Percentiles rank a stretch among this genome's conserved stretches.
phyloP scores from a whole-genome alignment of 1,284 basidiomycete species.

The Earliella scabrosa region DNA sequence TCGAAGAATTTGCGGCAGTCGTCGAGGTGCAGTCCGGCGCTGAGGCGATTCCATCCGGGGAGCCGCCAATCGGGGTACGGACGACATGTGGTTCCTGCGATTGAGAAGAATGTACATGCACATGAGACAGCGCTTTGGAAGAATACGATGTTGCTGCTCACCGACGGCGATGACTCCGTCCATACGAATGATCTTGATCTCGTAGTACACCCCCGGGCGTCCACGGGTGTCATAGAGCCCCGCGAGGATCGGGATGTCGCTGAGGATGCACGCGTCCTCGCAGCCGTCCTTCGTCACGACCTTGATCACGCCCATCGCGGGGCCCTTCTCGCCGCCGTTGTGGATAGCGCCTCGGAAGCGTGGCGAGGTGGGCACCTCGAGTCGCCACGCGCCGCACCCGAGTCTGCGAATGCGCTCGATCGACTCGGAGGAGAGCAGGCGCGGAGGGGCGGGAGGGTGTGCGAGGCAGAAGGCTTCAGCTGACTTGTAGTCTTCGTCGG shows the following conservation, averaged over 20 bases:
- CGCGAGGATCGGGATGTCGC: slow-evolving; percentile 62
- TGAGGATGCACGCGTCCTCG: slow-evolving; percentile 57
- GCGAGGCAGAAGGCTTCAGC: slow-evolving; percentile 53
- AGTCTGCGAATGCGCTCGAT: slow-evolving; percentile 50
- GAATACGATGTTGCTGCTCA: slow-evolving; percentile 25
- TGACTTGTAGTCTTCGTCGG: slow-evolving; percentile 51
- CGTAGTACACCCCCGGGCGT: slow-evolving; percentile 66
- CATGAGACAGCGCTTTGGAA: not conserved
- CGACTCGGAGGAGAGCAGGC: slow-evolving; percentile 50
- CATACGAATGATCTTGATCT: slow-evolving; percentile 59
- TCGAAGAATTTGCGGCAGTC: slow-evolving; percentile 76
- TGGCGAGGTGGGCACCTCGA: slow-evolving; percentile 43
- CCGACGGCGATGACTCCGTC: slow-evolving; percentile 64
- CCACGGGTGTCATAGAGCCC: slow-evolving; percentile 60
- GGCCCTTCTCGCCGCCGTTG: slow-evolving; percentile 41
- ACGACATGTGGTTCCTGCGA: slow-evolving; percentile 63
- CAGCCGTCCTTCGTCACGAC: slow-evolving; percentile 48
- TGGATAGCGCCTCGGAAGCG: slow-evolving; percentile 46
- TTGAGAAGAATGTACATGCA: not conserved
- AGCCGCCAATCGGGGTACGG: slow-evolving; percentile 69
- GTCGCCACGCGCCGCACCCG: slow-evolving; percentile 55
- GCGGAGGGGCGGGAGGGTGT: slow-evolving; percentile 44
- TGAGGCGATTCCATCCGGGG: slow-evolving; percentile 74
- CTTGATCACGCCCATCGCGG: slow-evolving; percentile 35
- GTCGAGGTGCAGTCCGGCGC: slow-evolving; percentile 68